phyloP scores from a whole-genome alignment of 306 rosid species.

The Dalbergia cochinchinensis region DNA sequence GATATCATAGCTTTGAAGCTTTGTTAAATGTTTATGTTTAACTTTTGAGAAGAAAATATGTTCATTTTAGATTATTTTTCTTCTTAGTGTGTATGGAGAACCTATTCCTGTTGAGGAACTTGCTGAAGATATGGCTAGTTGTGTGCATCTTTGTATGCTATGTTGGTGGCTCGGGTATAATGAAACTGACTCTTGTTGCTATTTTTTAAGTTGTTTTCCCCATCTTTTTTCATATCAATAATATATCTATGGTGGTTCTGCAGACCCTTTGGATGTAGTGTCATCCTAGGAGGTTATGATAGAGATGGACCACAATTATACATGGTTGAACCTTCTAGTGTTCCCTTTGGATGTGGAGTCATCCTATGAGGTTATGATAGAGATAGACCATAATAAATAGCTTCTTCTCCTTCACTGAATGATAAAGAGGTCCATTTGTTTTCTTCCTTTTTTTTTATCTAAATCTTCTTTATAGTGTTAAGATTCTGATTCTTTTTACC shows the following conservation, averaged over 20 bases:
- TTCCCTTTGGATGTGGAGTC: conserved; percentile 60
- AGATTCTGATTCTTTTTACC: not conserved
- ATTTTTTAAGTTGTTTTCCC: conserved; percentile 36
- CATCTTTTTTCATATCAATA: conserved; percentile 31
- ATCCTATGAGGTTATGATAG: too few species aligned
- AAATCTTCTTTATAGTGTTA: conserved; percentile 7
- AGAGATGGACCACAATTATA: conserved; percentile 97
- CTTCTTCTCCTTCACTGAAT: too few species aligned
- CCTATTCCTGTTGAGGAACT: conserved; percentile 93
- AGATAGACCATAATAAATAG: too few species aligned
- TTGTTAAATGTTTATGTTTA: conserved; percentile 37
- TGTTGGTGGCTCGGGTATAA: conserved; percentile 98
- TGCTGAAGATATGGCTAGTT: conserved; percentile 95
- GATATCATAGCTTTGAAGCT: not conserved
- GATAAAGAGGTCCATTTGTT: conserved; percentile 46
- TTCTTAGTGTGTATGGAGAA: conserved; percentile 83
- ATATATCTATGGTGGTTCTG: conserved; percentile 37
- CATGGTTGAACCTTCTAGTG: conserved; percentile 96
- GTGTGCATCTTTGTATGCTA: conserved; percentile 95
- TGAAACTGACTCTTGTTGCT: conserved; percentile 18
- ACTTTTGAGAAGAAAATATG: conserved; percentile 24
- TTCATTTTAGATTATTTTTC: conserved; percentile 33
- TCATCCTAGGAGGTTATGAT: conserved; percentile 96
- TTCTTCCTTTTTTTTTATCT: conserved; percentile 23
- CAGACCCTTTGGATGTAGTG: conserved; percentile 99